Evolutionary conservation across 371 early-diverging fungal species (phyloP).

Genomic region (Saksenaea oblongispora): DNA sequence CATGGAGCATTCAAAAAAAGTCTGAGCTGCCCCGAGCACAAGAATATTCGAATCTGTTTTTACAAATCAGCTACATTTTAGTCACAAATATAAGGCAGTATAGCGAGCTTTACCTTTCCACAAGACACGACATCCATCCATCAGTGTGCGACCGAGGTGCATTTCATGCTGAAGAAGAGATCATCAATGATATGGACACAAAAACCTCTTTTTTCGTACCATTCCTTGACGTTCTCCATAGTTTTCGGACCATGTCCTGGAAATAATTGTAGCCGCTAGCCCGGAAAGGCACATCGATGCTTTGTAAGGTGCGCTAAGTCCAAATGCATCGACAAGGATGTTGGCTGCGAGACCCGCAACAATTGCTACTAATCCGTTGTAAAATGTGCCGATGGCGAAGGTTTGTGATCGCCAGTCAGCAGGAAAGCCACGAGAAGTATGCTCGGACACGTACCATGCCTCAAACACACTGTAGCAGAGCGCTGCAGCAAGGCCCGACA

Average conservation of each 20-base stretch:
- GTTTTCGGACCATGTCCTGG: slow-evolving; percentile 69
- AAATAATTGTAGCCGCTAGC: slow-evolving; percentile 52
- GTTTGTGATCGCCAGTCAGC: slow-evolving; percentile 62
- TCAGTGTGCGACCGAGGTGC: slow-evolving; percentile 11
- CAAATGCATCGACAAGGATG: slow-evolving; percentile 52
- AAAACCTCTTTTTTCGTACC: slow-evolving; percentile 15
- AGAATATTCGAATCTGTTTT: slow-evolving; percentile 55
- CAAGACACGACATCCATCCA: slow-evolving; percentile 20
- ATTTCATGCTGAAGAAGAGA: neutral
- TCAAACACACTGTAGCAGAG: slow-evolving; percentile 78
- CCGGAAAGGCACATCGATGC: slow-evolving; percentile 52
- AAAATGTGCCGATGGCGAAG: slow-evolving; percentile 68
- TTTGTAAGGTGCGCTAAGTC: slow-evolving; percentile 65
- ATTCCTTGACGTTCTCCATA: slow-evolving; percentile 55
- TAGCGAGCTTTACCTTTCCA: slow-evolving; percentile 31
- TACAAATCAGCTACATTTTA: slow-evolving; percentile 4
- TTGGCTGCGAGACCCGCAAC: slow-evolving; percentile 71
- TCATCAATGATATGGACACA: neutral
- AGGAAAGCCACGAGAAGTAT: slow-evolving; percentile 61
- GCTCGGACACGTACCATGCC: slow-evolving; percentile 80
- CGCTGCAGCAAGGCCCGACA: slow-evolving; percentile 72
- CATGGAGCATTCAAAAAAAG: slow-evolving; percentile 79
- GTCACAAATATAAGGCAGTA: neutral
- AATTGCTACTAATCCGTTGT: slow-evolving; percentile 77
- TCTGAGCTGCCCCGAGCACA: slow-evolving; percentile 70